These are phyloP conservation scores for Raphanus raphanistrum DNA, from an alignment of 345 rosid species.

Conservation along the genomic window DNA sequence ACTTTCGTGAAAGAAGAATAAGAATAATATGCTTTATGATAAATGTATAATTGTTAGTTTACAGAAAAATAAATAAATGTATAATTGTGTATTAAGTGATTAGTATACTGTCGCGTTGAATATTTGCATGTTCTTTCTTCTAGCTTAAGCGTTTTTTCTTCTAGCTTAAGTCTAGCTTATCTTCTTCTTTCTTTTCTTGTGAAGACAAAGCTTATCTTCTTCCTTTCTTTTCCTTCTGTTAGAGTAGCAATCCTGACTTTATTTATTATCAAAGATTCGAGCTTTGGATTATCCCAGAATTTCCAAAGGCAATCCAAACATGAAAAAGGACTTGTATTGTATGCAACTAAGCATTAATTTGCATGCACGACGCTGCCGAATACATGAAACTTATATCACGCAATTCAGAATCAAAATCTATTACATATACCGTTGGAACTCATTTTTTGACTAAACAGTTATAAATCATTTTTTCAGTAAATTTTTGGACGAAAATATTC, in stretches of 20 bases:
- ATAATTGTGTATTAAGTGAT: background rate
- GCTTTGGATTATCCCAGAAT: background rate
- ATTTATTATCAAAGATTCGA: background rate
- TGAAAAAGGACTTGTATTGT: background rate
- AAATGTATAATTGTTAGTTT: background rate
- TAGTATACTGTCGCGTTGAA: conserved; percentile 14
- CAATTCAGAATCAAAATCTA: background rate
- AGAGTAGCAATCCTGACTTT: background rate
- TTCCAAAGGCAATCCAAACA: background rate
- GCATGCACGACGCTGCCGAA: background rate
- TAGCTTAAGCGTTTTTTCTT: conserved; percentile 25
- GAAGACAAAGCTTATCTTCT: background rate
- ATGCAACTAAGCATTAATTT: background rate
- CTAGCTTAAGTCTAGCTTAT: conserved; percentile 18
- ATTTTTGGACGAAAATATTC: too few relatives aligned
- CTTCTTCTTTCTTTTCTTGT: background rate
- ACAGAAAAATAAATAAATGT: background rate
- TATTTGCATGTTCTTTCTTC: conserved; percentile 18
- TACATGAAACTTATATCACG: background rate
- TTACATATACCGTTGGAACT: background rate
- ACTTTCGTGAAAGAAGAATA: background rate
- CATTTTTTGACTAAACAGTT: too few relatives aligned
- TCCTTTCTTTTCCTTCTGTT: background rate
- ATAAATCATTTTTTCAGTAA: too few relatives aligned
- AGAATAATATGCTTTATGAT: conserved; percentile 11